Evolutionary conservation across 179 eudicot species (phyloP).

Genomic region (Beta corolliflora): DNA sequence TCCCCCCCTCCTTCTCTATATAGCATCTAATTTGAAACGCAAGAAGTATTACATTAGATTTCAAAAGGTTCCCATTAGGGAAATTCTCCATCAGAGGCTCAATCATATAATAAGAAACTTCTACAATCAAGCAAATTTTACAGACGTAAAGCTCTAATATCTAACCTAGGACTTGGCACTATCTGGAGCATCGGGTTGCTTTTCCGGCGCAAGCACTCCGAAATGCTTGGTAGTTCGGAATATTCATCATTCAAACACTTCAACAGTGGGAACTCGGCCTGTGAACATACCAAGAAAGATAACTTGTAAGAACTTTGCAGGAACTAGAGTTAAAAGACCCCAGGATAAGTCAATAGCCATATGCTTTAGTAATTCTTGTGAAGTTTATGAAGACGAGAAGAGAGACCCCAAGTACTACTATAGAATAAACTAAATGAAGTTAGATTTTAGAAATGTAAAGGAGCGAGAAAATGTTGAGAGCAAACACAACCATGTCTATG

Average conservation of each 20-base stretch:
- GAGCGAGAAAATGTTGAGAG: not conserved
- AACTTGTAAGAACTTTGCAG: not conserved
- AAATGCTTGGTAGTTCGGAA: constrained; percentile 53
- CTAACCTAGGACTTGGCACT: constrained; percentile 29
- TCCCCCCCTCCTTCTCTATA: too few relatives aligned
- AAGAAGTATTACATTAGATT: too few relatives aligned
- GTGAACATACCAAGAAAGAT: constrained; percentile 21
- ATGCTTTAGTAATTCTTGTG: not conserved
- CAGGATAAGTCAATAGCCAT: not conserved
- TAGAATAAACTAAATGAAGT: not conserved
- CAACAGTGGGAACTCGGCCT: constrained; percentile 64
- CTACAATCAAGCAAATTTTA: not conserved
- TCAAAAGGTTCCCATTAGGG: too few relatives aligned
- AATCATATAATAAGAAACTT: not conserved
- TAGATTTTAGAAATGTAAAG: not conserved
- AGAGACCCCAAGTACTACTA: not conserved
- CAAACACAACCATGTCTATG: constrained; percentile 62
- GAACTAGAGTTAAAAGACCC: not conserved
- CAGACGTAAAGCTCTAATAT: not conserved
- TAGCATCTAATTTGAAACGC: too few relatives aligned
- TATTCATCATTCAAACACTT: constrained; percentile 58
- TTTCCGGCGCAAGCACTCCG: constrained; percentile 63
- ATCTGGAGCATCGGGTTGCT: constrained; percentile 66
- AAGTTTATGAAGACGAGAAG: too few relatives aligned
- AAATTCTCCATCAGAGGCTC: not conserved